Base-by-base conservation (phyloP, 495 filamentous ascomycete genomes). In the Trichoderma orchidacearum region DNA sequence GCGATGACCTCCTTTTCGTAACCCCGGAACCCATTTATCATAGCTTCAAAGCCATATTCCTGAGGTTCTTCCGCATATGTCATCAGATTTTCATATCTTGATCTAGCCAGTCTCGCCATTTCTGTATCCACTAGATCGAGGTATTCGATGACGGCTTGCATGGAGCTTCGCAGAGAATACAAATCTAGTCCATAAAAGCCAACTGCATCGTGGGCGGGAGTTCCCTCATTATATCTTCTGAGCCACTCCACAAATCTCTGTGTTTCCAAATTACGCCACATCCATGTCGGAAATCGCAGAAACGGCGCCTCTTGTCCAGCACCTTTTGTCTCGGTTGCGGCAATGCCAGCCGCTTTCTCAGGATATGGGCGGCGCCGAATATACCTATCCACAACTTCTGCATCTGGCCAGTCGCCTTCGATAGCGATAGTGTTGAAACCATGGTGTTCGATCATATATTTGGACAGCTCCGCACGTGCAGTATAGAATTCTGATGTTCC, bases 391-490 rank as follows among this genome's bases (percentile, higher is more conserved):
- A 82, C 66, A 3, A 71, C 71, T 59, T 80, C 75, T 13, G 77
- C 76, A 54, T 83, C 80, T 5, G 80, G 79, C 79, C 78, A 82
- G 65, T 83, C 80, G 3, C 78, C 78, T 63, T 83, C 80, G 11
- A 78, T 65, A 28, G 78, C 79, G 3, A 83, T 72, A 54, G 79
- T 75, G 25, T 68, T 80, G 66, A 74, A 81, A 35, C 77, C 79
- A 59, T 83, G 79, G 27, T 70, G 53, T 15, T 71, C 56, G 58
- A 83, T 74, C 9, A 81, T 64, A 45, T 72, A 71, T 56, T 80
- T 74, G 3, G 80, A 81, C 56, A 83, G 76, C 35, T 74, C 72
- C 18, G 78, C 77, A 15, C 80, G 75, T 5, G 75, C 76, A 29
- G 63, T 36, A 64, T 81, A 83, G 67, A 80, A 83, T 59, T 83